Evolutionary conservation across 345 rosid genomes (phyloP), one percentile per base, ranked within the genome.

Genomic region (Excoecaria agallocha): DNA sequence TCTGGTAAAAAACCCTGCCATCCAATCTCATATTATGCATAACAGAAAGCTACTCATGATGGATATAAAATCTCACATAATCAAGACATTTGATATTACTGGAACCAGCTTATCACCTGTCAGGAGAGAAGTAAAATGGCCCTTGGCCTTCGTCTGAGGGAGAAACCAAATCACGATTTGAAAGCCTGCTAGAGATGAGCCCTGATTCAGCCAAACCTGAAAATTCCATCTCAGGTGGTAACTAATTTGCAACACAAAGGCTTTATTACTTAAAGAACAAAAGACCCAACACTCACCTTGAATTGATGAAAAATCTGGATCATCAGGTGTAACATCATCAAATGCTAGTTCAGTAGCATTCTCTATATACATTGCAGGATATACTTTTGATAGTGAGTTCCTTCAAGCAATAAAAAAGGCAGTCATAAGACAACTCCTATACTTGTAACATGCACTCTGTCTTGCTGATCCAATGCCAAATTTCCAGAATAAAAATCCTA

Each of bases 171-270:
- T 90, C 91, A 72, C 67, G 80, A 74, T 83, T 85, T 65, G 96
- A 94, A 76, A 94, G 94, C 82, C 88, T 94, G 86, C 98, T 94
- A 69, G 97, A 82, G 80, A 94, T 92, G 67, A 94, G 90, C 55
- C 99, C 99, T 50, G 99, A 94, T 84, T 94, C 98, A 78, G 98
- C 99, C 86, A 94, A 87, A 77, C 99, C 98, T 94, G 84, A 82
- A 85, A 80, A 55, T 81, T 75, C 79, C 77, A 74, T 81, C 24
- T 63, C 50, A 63, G 30, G 74, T 54, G 74, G 69, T 74, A 66
- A 49, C 37, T 41, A 80, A 45, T 68, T 62, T 50, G 62, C 35
- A 46, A 50, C 55, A 69, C 48, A 19, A 67, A 58, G 66, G 17
- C 17, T 15, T 45, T 8, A 39, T 8, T 24, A 38, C 46, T 48